Percentiles rank a stretch among this genome's conserved stretches.
Evolutionary conservation across 2,329 filamentous ascomycete genomes (phyloP).

Genomic region (Diaporthe citrichinensis): DNA sequence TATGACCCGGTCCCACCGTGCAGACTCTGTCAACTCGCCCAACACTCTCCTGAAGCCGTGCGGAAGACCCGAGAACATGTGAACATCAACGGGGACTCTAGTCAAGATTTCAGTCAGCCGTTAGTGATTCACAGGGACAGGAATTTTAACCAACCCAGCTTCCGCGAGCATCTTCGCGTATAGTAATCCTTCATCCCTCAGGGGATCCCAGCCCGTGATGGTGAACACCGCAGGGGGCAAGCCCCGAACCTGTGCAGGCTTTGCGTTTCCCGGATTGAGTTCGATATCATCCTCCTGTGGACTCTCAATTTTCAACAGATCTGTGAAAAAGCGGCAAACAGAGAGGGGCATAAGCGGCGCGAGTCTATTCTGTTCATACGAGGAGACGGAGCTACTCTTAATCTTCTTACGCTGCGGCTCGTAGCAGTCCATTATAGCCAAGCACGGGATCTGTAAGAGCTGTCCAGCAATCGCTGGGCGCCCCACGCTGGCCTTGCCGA

Average conservation of each 20-base stretch:
- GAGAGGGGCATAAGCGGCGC: slow-evolving; percentile 64
- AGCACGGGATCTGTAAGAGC: slow-evolving; percentile 63
- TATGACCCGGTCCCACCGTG: slow-evolving; percentile 59
- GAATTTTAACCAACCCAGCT: slow-evolving; percentile 55
- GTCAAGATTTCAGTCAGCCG: not conserved
- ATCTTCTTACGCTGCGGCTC: slow-evolving; percentile 53
- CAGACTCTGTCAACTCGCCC: slow-evolving; percentile 54
- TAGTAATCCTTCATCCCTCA: slow-evolving; percentile 64
- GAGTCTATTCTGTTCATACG: slow-evolving; percentile 59
- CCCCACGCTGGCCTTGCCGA: slow-evolving; percentile 42
- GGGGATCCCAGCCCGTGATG: slow-evolving; percentile 61
- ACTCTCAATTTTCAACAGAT: slow-evolving; percentile 47
- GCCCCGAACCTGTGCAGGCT: slow-evolving; percentile 52
- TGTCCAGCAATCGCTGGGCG: slow-evolving; percentile 61
- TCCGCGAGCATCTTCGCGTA: slow-evolving; percentile 60
- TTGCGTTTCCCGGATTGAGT: slow-evolving; percentile 56
- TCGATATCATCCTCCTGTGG: slow-evolving; percentile 50
- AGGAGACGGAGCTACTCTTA: slow-evolving; percentile 57
- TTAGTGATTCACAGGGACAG: not conserved
- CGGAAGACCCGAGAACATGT: slow-evolving; percentile 66
- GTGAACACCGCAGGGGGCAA: slow-evolving; percentile 61
- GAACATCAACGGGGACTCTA: slow-evolving; percentile 62
- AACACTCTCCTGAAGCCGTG: slow-evolving; percentile 63
- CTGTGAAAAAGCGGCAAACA: slow-evolving; percentile 51
- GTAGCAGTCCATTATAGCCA: slow-evolving; percentile 52